phyloP scores from a whole-genome alignment of 345 rosid genomes.

The Lepidium africanum region DNA sequence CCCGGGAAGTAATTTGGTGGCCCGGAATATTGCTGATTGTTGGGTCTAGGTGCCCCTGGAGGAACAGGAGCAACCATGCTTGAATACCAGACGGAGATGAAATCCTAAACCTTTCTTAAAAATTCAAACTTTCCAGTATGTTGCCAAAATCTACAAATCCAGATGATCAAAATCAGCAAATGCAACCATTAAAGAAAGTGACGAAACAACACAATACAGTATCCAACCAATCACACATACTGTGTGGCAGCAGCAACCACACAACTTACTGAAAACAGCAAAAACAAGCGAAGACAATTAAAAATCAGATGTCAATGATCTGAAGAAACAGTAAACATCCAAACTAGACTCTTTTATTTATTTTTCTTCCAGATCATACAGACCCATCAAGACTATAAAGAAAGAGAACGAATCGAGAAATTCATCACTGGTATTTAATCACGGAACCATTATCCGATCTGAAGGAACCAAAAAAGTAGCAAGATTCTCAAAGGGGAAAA shows the following conservation, averaged over 20 bases:
- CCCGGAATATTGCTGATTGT: slow-evolving; percentile 30
- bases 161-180: slow-evolving; percentile 8
- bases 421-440: background rate
- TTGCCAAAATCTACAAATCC: slow-evolving; percentile 16
- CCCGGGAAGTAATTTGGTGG: slow-evolving; percentile 44
- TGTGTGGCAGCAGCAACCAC: background rate
- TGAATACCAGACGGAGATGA: slow-evolving; percentile 14
- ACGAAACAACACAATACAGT: background rate
- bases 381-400: background rate
- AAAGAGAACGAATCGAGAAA: background rate
- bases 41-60: slow-evolving; percentile 84
- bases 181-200: background rate
- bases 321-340: background rate
- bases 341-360: background rate
- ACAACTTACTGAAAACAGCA: background rate
- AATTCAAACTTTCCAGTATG: background rate
- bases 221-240: background rate
- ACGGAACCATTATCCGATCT: background rate
- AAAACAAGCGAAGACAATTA: background rate
- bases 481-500: background rate
- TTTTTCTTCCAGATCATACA: background rate
- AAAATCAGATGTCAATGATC: background rate
- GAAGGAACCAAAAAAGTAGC: background rate
- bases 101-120: slow-evolving; percentile 7
- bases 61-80: slow-evolving; percentile 80